phyloP scores from a whole-genome alignment of 163 green algal species.

The Scenedesmus sp. region DNA sequence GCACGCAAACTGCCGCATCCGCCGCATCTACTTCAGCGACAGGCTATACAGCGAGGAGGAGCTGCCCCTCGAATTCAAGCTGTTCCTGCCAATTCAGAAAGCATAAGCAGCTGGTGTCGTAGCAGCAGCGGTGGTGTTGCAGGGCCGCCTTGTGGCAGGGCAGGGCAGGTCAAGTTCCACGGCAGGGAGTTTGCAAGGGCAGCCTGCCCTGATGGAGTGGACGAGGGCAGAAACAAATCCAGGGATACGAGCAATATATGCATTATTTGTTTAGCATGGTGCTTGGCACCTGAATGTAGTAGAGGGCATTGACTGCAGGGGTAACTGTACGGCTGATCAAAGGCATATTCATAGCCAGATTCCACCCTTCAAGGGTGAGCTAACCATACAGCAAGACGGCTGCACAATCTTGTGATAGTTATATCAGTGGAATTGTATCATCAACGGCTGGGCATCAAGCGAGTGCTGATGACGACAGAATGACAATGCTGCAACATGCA shows the following conservation, averaged over 20 bases:
- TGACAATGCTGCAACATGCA: background rate
- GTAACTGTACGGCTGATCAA: background rate
- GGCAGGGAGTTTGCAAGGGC: background rate
- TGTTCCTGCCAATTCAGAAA: constrained; percentile 40
- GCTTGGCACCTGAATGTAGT: background rate
- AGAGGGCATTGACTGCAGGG: background rate
- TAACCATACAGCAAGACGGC: no score
- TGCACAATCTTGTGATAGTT: no score
- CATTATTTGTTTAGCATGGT: no score
- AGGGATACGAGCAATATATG: no score
- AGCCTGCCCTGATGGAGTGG: no score
- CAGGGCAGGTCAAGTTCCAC: background rate
- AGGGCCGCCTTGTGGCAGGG: background rate
- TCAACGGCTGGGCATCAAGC: background rate
- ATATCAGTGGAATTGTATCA: no score
- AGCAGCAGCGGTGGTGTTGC: background rate
- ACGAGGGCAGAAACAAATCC: no score
- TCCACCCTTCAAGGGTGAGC: no score
- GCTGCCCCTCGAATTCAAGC: constrained; percentile 88
- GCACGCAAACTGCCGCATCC: constrained; percentile 97
- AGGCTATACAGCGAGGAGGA: constrained; percentile 96
- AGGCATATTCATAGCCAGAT: background rate
- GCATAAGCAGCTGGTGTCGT: background rate
- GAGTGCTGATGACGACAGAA: background rate
- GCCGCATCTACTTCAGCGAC: constrained; percentile 98